Evolutionary conservation across 164 flowering plant genomes (phyloP).

Genomic region (Dillenia suffruticosa): DNA sequence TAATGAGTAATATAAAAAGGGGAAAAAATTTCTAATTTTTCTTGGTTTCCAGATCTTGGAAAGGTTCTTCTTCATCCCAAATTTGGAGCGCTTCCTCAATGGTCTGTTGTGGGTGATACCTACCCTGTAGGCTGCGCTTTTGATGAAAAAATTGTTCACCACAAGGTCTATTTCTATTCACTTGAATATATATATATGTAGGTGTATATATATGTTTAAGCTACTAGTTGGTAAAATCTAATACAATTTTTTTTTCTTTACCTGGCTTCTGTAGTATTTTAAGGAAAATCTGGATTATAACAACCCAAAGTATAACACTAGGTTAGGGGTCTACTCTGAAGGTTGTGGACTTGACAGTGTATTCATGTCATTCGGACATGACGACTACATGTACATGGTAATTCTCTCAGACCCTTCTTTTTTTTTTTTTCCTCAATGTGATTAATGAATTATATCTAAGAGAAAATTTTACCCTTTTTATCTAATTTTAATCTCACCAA

Average conservation of each 20-base stretch:
- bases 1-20: neutral
- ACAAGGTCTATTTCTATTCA: conserved; percentile 32
- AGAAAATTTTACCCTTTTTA: neutral
- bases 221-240: too few species aligned
- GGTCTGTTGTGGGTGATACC: conserved; percentile 34
- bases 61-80: conserved; percentile 56
- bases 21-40: neutral
- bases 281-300: conserved; percentile 18
- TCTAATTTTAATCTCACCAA: neutral
- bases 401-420: too few species aligned
- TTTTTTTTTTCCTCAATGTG: neutral
- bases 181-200: neutral
- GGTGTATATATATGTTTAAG: too few species aligned
- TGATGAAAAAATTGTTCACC: conserved; percentile 53
- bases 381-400: conserved; percentile 31
- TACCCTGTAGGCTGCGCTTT: conserved; percentile 61
- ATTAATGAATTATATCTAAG: neutral
- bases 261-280: conserved; percentile 14
- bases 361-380: conserved; percentile 29
- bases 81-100: conserved; percentile 30
- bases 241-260: too few species aligned
- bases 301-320: conserved; percentile 17
- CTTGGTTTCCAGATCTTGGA: conserved; percentile 44
- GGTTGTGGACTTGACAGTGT: conserved; percentile 31
- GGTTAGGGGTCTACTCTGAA: conserved; percentile 22